Conservation (phyloP, 345 rosid species). For the Pelargonium nanum region DNA sequence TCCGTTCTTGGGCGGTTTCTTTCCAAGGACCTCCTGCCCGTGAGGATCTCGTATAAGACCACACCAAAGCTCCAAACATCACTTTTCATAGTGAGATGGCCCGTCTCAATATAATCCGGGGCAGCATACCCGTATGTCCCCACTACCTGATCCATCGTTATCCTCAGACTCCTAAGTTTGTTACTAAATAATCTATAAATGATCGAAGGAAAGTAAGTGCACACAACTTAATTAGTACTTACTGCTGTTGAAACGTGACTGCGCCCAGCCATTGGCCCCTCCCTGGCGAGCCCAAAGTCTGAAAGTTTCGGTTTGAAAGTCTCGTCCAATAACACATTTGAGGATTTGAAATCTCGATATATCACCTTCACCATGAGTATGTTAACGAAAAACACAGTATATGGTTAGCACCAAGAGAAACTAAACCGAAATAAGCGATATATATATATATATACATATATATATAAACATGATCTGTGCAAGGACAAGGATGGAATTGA, state of each 20-base stretch:
- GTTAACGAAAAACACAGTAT: neutral
- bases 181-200: neutral
- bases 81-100: slow-evolving; percentile 63
- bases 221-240: slow-evolving; percentile 20
- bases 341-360: slow-evolving; percentile 70
- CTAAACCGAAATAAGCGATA: neutral
- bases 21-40: slow-evolving; percentile 70
- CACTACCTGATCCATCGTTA: slow-evolving; percentile 34
- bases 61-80: slow-evolving; percentile 94
- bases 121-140: slow-evolving; percentile 92
- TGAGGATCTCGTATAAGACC: slow-evolving; percentile 64
- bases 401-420: neutral
- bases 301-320: slow-evolving; percentile 65
- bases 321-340: slow-evolving; percentile 68
- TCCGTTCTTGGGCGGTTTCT: slow-evolving; percentile 54
- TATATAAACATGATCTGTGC: neutral
- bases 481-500: neutral
- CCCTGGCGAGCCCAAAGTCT: slow-evolving; percentile 91
- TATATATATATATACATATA: neutral
- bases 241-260: slow-evolving; percentile 88
- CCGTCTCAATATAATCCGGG: slow-evolving; percentile 78
- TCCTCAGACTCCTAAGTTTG: neutral
- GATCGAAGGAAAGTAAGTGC: neutral
- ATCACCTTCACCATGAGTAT: slow-evolving; percentile 39
- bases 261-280: slow-evolving; percentile 65